Conservation (phyloP, 2,329 filamentous ascomycete genomes). For the Phaeosphaeria sp. region DNA sequence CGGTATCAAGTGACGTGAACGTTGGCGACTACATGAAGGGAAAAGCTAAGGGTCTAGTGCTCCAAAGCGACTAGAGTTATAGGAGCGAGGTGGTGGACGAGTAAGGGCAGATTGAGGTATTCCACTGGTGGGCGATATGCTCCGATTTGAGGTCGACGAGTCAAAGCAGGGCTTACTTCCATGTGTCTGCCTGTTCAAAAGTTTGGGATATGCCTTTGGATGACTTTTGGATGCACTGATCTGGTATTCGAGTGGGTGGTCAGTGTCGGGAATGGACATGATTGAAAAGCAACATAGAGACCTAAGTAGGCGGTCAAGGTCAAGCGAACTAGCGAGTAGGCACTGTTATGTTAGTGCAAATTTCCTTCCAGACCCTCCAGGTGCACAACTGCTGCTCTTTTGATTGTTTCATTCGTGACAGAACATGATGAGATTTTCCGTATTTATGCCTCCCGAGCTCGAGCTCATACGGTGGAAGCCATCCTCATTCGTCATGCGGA, state of each 20-base stretch:
- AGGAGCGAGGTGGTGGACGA: no score
- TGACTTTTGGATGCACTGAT: no score
- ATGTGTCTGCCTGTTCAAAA: background rate
- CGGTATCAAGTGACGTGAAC: background rate
- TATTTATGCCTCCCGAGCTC: constrained; percentile 46
- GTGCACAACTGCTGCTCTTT: constrained; percentile 5
- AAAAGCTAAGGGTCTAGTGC: no score
- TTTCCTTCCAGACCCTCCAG: background rate
- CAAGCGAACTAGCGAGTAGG: background rate
- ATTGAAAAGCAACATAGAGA: no score
- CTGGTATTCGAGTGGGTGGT: no score
- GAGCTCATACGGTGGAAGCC: constrained; percentile 33
- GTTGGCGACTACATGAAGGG: no score
- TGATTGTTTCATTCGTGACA: constrained; percentile 46
- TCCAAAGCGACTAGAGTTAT: background rate
- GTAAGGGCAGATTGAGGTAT: no score
- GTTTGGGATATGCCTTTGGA: background rate
- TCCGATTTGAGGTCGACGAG: background rate
- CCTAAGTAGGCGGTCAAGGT: no score
- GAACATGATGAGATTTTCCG: constrained; percentile 49
- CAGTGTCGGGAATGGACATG: no score
- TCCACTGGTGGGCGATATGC: background rate
- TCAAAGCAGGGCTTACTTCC: background rate
- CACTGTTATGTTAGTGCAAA: background rate
- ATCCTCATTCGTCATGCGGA: constrained; percentile 39